Base-by-base conservation (phyloP, 805 yeast genomes). In the Priceomyces castillae region DNA sequence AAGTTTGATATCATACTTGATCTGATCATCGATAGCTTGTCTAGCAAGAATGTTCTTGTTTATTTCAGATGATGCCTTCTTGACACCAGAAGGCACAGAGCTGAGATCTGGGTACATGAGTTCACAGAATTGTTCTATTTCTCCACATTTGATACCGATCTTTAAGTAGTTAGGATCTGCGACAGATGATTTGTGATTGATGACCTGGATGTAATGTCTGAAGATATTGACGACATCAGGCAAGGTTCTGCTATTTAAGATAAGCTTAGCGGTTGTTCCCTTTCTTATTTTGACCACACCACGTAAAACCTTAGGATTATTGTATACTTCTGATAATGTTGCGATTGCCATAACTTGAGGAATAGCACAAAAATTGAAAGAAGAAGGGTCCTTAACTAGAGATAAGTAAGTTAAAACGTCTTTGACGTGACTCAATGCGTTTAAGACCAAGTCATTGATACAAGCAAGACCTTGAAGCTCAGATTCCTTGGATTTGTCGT, bases 271-370 rank as follows among this genome's bases (percentile, higher is more conserved):
- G 0, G 98, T 84, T 26, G 85, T 80, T 10, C 97, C 96, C 68
- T 88, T 89, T 67, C 97, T 79, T 62, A 94, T 85, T 72, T 94
- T 94, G 51, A 92, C 86, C 59, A 86, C 81, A 30, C 65, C 62
- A 36, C 81, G 76, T 58, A 92, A 78, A 2, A 92, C 85, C 2
- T 69, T 58, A 3, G 84, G 83, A 68, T 94, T 94, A 59, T 85
- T 82, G 76, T 85, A 90, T 26, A 94, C 85, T 41, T 83, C 72
- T 17, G 92, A 89, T 54, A 94, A 75, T 1, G 98, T 89, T 12
- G 99, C 97, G 62, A 94, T 86, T 30, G 98, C 97, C 99, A 94
- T 94, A 15, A 92, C 97, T 69, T 94, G 99, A 15, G 99, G 99
- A 59, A 94, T 94, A 9, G 97, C 88, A 71, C 97, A 90, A 72